A percentile compares a stretch with the other conserved stretches of the same genome.
Evolutionary conservation across 805 yeast genomes (phyloP).

Genomic region (Yarrowia porcina): DNA sequence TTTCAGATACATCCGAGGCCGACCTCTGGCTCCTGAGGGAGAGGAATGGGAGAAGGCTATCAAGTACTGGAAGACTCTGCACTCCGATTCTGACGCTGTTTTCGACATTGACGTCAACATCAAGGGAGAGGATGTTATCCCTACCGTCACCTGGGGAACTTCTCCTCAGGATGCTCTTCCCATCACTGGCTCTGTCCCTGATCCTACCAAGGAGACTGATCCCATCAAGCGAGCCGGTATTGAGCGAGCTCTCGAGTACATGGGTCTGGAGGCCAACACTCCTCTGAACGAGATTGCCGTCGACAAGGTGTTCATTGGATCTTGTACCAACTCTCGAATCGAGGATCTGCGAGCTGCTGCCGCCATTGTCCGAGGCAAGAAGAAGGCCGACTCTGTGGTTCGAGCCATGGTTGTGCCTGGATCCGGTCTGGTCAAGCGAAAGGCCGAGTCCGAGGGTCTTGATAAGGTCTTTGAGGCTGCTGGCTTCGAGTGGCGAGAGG

Average conservation of each 20-base stretch:
- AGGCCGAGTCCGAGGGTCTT: slow-evolving; percentile 93
- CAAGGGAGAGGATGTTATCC: slow-evolving; percentile 79
- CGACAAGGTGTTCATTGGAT: slow-evolving; percentile 96
- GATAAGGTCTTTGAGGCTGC: slow-evolving; percentile 88
- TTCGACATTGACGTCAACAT: slow-evolving; percentile 83
- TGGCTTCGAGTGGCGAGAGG: slow-evolving; percentile 98
- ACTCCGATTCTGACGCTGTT: slow-evolving; percentile 83
- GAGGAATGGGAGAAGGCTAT: slow-evolving; percentile 95
- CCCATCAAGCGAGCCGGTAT: slow-evolving; percentile 77
- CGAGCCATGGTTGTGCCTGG: slow-evolving; percentile 95
- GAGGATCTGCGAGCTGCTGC: slow-evolving; percentile 98
- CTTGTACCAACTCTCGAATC: slow-evolving; percentile 96
- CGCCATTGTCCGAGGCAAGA: slow-evolving; percentile 81
- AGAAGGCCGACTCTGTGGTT: slow-evolving; percentile 76
- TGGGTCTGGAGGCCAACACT: slow-evolving; percentile 83
- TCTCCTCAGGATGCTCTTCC: slow-evolving; percentile 99
- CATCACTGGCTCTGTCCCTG: slow-evolving; percentile 85
- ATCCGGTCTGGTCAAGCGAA: slow-evolving; percentile 87
- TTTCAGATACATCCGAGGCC: slow-evolving; percentile 82
- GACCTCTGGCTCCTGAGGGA: slow-evolving; percentile 93
- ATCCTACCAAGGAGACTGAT: slow-evolving; percentile 62
- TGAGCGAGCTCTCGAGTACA: slow-evolving; percentile 87
- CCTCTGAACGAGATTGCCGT: slow-evolving; percentile 70
- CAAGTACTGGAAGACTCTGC: slow-evolving; percentile 82
- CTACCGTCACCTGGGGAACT: slow-evolving; percentile 99